phyloP scores from a whole-genome alignment of 768 basidiomycete genomes.

The Mycena haematopus region DNA sequence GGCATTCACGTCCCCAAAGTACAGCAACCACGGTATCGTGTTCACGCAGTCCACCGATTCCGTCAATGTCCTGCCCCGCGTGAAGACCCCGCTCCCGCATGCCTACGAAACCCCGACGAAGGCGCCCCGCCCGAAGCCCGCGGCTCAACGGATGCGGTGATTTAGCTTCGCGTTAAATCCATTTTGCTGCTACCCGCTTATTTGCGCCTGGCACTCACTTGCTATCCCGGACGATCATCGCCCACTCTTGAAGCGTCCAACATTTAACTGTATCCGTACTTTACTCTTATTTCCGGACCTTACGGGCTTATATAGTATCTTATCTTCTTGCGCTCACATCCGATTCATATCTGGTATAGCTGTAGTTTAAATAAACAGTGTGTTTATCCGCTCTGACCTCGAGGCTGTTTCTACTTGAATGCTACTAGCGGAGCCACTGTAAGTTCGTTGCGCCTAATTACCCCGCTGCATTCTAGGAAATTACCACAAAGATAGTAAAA shows the following conservation, averaged over 20 bases:
- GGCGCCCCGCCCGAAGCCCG: slow-evolving; percentile 9
- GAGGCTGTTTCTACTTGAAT: background rate
- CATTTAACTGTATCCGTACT: slow-evolving; percentile 5
- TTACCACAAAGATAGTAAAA: background rate
- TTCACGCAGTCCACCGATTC: slow-evolving; percentile 33
- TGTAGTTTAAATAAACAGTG: background rate
- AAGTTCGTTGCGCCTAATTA: background rate
- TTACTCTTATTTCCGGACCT: slow-evolving; percentile 14
- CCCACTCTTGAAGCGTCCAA: slow-evolving; percentile 8
- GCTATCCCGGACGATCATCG: slow-evolving; percentile 16
- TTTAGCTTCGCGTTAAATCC: background rate
- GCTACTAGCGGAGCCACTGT: background rate
- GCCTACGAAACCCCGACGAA: slow-evolving; percentile 7
- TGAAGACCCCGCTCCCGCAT: slow-evolving; percentile 7
- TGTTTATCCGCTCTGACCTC: background rate
- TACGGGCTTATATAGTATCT: background rate
- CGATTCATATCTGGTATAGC: slow-evolving; percentile 3
- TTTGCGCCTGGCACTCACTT: background rate
- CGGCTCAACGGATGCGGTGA: background rate
- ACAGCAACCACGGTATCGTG: slow-evolving; percentile 37
- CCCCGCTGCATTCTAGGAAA: background rate
- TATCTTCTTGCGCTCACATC: slow-evolving; percentile 7
- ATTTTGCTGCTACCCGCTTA: background rate
- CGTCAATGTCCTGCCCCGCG: slow-evolving; percentile 17
- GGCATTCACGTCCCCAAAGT: slow-evolving; percentile 40